phyloP scores from a whole-genome alignment of 345 rosid species.

The Aquilaria yunnanensis region DNA sequence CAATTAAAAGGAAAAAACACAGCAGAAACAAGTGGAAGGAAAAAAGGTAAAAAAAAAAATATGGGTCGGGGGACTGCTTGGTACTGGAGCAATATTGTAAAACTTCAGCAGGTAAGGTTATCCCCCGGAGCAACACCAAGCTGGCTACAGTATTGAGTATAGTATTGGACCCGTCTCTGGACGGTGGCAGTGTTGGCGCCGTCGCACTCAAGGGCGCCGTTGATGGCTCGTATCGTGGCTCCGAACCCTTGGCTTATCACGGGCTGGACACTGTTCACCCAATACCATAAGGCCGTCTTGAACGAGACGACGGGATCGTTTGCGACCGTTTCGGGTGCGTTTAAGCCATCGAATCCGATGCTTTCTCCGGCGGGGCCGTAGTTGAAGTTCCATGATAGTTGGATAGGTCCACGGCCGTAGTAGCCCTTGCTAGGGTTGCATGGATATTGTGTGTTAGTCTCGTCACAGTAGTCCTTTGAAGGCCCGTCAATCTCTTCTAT shows the following conservation, averaged over 20 bases:
- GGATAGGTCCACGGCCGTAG: slow-evolving; percentile 62
- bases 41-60: no score
- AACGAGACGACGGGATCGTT: slow-evolving; percentile 47
- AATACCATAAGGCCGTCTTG: slow-evolving; percentile 67
- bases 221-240: slow-evolving; percentile 57
- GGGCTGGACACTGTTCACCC: slow-evolving; percentile 48
- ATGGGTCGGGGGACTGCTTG: no score
- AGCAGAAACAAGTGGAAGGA: no score
- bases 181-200: slow-evolving; percentile 36
- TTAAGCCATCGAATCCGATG: slow-evolving; percentile 43
- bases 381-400: slow-evolving; percentile 62
- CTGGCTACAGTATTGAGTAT: slow-evolving; percentile 40
- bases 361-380: slow-evolving; percentile 54
- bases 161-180: slow-evolving; percentile 38
- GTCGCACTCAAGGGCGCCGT: slow-evolving; percentile 47
- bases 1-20: no score
- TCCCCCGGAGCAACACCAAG: slow-evolving; percentile 47
- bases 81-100: no score
- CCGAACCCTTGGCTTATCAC: slow-evolving; percentile 62
- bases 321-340: slow-evolving; percentile 55
- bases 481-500: slow-evolving; percentile 51
- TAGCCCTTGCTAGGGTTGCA: slow-evolving; percentile 49
- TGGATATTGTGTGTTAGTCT: slow-evolving; percentile 33
- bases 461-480: slow-evolving; percentile 37
- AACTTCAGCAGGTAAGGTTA: slow-evolving; percentile 44